Evolutionary conservation across 306 rosid species (phyloP), one percentile per base, ranked within the genome.

Genomic region (Quercus gilva): DNA sequence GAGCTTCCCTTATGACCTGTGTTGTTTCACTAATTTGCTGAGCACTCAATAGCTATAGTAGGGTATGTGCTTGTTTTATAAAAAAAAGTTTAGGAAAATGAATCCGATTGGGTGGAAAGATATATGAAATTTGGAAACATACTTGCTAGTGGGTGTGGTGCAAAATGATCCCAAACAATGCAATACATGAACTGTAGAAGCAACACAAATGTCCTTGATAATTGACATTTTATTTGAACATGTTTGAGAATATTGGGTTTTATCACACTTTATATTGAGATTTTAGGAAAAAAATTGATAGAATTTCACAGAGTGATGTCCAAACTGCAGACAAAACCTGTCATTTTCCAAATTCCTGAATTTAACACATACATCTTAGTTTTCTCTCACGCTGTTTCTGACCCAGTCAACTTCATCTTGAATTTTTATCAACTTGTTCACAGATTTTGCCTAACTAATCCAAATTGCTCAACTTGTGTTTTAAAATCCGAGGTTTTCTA

Each of bases 1-100:
- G 5, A 74, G 68, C 79, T 73, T 35, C 73, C 28, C 51, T 63
- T 79, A 35, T 76, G 59, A 29, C 14, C 60, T 26, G 6, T 14
- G 2, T 51, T 68, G 21, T 15, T 77, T 80, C 43, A 64, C 25
- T 69, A 59, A 21, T 70, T 71, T 75, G 76, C 79, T 69, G 71
- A 51, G 71, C 78, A 51, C 56, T 81, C 55, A 17, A 59, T 14
- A 59, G 65, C 65, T 23, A 23, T 23, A 23, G 31, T 23, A 23
- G 6, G 70, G 29, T 63, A 63, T 63, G 41, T 4, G 41, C 28
- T 14, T 61, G 41, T 25, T 25, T 19, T 28, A 61, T 17, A 61
- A 28, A 14, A 17, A 49, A 49, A 49, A 1, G 19, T 29, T 64
- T 23, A 2, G 65, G 25, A 23, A 59, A 59, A 28, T 63, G n/a